These are phyloP conservation scores for Chenopodium album DNA, from an alignment of 148 eudicot genomes.

Conservation along the genomic window DNA sequence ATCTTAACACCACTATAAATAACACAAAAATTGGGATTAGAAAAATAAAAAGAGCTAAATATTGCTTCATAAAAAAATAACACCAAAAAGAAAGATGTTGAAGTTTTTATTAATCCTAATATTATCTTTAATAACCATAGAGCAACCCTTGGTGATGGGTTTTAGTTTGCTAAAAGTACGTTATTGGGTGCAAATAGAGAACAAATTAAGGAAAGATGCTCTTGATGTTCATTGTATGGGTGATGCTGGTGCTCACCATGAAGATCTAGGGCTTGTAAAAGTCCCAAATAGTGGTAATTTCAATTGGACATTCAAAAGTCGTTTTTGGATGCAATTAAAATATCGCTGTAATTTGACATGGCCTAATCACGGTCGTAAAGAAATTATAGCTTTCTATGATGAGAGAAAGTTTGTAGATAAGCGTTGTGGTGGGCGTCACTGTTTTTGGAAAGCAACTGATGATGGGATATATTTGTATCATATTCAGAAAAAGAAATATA, in stretches of 20 bases:
- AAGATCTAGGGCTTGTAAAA: too few species aligned
- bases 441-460: background rate
- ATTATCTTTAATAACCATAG: too few species aligned
- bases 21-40: too few species aligned
- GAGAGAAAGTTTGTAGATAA: background rate
- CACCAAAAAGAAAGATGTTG: too few species aligned
- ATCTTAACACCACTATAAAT: too few species aligned
- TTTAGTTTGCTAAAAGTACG: background rate
- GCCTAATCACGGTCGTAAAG: background rate
- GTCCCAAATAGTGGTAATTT: too few species aligned
- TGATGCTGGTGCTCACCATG: too few species aligned
- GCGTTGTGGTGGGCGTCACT: background rate
- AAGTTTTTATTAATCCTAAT: background rate
- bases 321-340: too few species aligned
- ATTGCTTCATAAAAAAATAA: too few species aligned
- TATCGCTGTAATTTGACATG: background rate
- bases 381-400: background rate
- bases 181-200: slow-evolving; percentile 7
- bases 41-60: too few species aligned
- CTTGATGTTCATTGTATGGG: too few species aligned
- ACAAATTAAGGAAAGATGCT: background rate
- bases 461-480: background rate
- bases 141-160: background rate
- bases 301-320: too few species aligned
- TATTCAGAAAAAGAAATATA: background rate